Base-by-base conservation (phyloP, 2,329 filamentous ascomycete species). In the Ophiostoma piceae region DNA sequence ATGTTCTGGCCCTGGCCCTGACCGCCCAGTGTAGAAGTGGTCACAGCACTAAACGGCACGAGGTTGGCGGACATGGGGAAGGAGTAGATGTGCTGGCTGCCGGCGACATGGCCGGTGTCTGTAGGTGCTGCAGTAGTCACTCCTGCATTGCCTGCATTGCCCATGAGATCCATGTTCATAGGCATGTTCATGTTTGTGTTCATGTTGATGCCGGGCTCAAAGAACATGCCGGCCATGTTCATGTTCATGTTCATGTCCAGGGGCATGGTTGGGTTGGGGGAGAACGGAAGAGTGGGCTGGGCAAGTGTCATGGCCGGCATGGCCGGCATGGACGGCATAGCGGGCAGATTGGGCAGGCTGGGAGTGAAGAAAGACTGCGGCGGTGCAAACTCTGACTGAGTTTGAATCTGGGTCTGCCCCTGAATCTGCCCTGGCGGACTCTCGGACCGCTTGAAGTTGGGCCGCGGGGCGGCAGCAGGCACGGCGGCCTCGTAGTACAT, bases 401-500 rank as follows among this genome's bases (percentile, higher is more conserved):
- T 5, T 8, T 35, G 35, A 8, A 3, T 35, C 35, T 35, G 35
- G 8, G 35, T 35, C 35, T 35, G 35, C 35, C 26, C 26, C 26
- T 29, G 26, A 29, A 2, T 29, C 26, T 29, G 26, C 26, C 26
- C 26, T 29, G 35, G 35, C 35, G 35, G 35, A 35, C n/a, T 22
- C 35, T 65, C 60, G 0, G 69, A 69, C 6, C 62, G 70, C 12
- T 65, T 67, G 51, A 68, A 67, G 0, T 67, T 64, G 41, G 65
- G 65, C 22, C 65, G 65, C 1, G 73, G 73, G 2, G 71, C 66
- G 0, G 69, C n/a, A 4, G 14, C 5, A 0, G 72, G 73, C 2
- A 74, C 14, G 1, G 67, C 43, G 1, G 73, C 41, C 47, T 71
- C 70, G 14, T 72, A 74, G 26, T 29, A 22, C 29, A 70, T 66